Base-by-base conservation (phyloP, 139 green algal genomes). In the Coccomyxa sp. region DNA sequence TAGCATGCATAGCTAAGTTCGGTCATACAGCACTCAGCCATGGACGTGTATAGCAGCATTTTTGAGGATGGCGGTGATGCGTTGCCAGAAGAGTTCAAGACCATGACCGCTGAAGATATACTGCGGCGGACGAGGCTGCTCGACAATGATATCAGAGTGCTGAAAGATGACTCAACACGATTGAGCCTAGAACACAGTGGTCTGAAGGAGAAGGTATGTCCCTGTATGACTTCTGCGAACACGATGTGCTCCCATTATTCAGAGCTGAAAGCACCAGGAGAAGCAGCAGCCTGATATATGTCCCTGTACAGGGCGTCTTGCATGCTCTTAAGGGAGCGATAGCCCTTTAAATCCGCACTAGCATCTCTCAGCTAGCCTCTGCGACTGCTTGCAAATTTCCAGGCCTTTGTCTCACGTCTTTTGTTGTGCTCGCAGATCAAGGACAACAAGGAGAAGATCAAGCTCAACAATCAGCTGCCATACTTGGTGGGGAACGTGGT, bases 401-500 rank as follows among this genome's bases (percentile, higher is more conserved):
- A n/a, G n/a, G n/a, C n/a, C n/a, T n/a, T n/a, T n/a, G n/a, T n/a
- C n/a, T n/a, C n/a, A n/a, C n/a, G n/a, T n/a, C n/a, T n/a, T n/a
- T n/a, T n/a, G n/a, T n/a, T n/a, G n/a, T n/a, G n/a, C n/a, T 24
- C 33, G 73, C 79, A 90, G 79, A 91, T 97, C 78, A 96, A 95
- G 83, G 94, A 97, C 78, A 99, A 98, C 86, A 88, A 95, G 77
- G 95, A 98, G 77, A 99, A 98, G 79, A 97, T 99, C 80, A 99
- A 99, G 86, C 88, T 99, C 16, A 99, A 98, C 91, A 99, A 99
- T 85, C 95, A 98, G 90, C 90, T 99, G 35, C 96, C 96, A 7
- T 99, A 99, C 88, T 90, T 99, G 29, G 97, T 99, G 14, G 91
- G 89, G 31, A 99, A 99, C 81, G 94, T 99, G 34, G 97, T 99